A percentile compares a stretch with the other conserved stretches of the same genome.
phyloP scores from a whole-genome alignment of 2,329 filamentous ascomycete species.

The Colletotrichum eremochloae region DNA sequence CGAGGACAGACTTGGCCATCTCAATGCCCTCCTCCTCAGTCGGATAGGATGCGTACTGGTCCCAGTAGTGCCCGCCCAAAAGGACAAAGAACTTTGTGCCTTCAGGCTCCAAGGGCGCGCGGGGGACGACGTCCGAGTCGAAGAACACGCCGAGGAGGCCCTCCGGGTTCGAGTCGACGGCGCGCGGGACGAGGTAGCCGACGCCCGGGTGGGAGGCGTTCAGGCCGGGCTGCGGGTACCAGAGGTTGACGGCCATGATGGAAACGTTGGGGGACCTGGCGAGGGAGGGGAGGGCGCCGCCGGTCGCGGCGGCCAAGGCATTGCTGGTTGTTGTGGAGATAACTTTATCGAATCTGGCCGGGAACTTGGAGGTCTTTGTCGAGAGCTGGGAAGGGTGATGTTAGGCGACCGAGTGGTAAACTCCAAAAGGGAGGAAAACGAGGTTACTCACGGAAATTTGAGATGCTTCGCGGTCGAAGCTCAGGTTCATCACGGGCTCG shows the following conservation, averaged over 20 bases:
- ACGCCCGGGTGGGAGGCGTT: constrained; percentile 77
- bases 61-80: constrained; percentile 94
- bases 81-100: constrained; percentile 80
- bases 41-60: constrained; percentile 80
- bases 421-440: neutral
- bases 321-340: constrained; percentile 74
- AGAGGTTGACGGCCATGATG: constrained; percentile 94
- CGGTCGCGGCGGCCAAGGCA: constrained; percentile 56
- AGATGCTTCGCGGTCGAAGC: constrained; percentile 52
- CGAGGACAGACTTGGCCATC: constrained; percentile 78
- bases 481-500: constrained; percentile 62
- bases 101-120: constrained; percentile 50
- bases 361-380: constrained; percentile 43
- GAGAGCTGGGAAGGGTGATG: constrained; percentile 49
- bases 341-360: constrained; percentile 65
- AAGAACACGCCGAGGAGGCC: constrained; percentile 92
- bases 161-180: constrained; percentile 83
- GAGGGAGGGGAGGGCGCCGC: constrained; percentile 61
- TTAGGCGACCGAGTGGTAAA: neutral
- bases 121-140: constrained; percentile 73
- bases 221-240: constrained; percentile 76
- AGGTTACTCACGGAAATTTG: constrained; percentile 57
- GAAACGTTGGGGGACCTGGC: constrained; percentile 74
- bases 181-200: constrained; percentile 90
- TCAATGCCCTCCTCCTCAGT: constrained; percentile 73